These are phyloP conservation scores for Carex littledalei DNA, from an alignment of 176 grass and related monocot genomes.

Conservation along the genomic window DNA sequence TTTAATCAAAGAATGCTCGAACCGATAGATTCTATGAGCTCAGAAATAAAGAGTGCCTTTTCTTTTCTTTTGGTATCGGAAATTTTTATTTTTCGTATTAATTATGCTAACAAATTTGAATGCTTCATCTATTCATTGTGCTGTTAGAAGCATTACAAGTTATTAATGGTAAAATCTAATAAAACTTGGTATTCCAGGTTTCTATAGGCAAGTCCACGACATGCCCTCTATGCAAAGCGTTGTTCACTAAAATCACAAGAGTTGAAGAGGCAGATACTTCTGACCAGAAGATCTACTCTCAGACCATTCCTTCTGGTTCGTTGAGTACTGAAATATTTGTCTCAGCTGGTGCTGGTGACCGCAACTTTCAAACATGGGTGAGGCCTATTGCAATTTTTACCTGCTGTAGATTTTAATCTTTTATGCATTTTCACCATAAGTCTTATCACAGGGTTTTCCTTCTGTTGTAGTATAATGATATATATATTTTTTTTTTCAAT, in stretches of 20 bases:
- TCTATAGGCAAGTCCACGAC: conserved; percentile 52
- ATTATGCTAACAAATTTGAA: background rate
- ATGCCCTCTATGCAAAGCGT: conserved; percentile 78
- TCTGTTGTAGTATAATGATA: background rate
- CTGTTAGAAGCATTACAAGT: background rate
- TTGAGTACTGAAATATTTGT: conserved; percentile 30
- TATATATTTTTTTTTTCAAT: background rate
- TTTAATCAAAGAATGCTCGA: too few relatives aligned
- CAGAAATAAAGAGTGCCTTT: background rate
- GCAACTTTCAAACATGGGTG: conserved; percentile 26
- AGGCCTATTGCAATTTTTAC: conserved; percentile 22
- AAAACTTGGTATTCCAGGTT: conserved; percentile 33
- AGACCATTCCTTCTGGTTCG: conserved; percentile 51
- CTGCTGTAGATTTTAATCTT: background rate
- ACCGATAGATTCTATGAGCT: background rate
- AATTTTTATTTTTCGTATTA: background rate
- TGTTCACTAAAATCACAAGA: conserved; percentile 60
- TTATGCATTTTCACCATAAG: background rate
- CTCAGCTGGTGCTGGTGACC: conserved; percentile 8
- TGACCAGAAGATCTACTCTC: conserved; percentile 96
- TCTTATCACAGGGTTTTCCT: background rate
- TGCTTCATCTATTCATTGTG: background rate
- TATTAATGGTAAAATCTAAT: background rate
- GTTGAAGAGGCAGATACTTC: conserved; percentile 51
- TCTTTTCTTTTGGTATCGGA: background rate